phyloP scores from a whole-genome alignment of 1,139 yeast genomes.

The Debaryomycetaceae sp. region DNA sequence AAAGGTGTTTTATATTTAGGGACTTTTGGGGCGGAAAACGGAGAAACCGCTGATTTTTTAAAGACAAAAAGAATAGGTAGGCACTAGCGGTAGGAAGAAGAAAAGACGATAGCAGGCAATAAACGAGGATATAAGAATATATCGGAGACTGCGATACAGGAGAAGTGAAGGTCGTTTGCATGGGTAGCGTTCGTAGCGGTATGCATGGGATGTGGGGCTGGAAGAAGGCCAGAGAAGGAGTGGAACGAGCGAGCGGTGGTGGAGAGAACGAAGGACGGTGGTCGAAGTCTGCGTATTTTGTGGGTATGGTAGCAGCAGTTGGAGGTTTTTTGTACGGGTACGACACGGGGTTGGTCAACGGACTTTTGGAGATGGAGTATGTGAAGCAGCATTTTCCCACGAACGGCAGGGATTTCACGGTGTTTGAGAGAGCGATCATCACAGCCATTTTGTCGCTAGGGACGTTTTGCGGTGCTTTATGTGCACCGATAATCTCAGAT shows the following conservation, averaged over 20 bases:
- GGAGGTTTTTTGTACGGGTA: constrained; percentile 84
- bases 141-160: too few species aligned
- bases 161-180: too few species aligned
- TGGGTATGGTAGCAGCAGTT: constrained; percentile 73
- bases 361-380: constrained; percentile 65
- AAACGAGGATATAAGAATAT: too few species aligned
- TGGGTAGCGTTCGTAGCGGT: too few species aligned
- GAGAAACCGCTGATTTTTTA: too few species aligned
- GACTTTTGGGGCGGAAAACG: background rate
- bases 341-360: constrained; percentile 79
- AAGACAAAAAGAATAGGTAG: too few species aligned
- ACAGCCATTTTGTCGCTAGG: constrained; percentile 74
- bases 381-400: constrained; percentile 54
- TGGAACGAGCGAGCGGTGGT: background rate
- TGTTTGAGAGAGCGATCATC: constrained; percentile 62
- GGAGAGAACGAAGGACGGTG: constrained; percentile 25
- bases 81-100: too few species aligned
- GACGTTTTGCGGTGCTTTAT: constrained; percentile 70
- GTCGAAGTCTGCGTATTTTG: constrained; percentile 58
- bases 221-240: background rate
- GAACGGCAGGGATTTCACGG: constrained; percentile 43
- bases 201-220: too few species aligned
- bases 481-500: constrained; percentile 65
- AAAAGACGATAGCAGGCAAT: too few species aligned
- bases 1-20: background rate